Evolutionary conservation across 139 green algal genomes (phyloP).

Genomic region (Zygnema circumcarinatum): DNA sequence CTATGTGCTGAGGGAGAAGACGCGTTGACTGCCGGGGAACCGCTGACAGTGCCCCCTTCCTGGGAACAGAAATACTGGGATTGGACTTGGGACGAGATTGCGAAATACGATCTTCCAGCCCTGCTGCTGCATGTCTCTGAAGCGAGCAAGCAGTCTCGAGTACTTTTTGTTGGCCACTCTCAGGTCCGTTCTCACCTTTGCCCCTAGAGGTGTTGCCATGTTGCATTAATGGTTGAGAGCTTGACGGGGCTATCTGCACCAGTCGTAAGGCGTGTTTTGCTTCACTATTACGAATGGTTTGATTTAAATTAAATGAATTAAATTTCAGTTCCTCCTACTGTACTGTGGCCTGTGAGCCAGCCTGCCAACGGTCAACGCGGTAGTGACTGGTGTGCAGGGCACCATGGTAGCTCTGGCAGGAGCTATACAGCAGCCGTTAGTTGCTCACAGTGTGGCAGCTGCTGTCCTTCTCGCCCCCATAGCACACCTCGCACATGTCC

Average conservation of each 20-base stretch:
- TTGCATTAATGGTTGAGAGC: neutral
- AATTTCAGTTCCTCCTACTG: too few species aligned
- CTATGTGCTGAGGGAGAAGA: neutral
- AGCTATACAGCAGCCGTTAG: neutral
- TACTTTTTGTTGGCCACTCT: conserved; percentile 53
- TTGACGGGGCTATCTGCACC: neutral
- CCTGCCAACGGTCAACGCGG: too few species aligned
- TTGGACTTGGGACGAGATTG: conserved; percentile 59
- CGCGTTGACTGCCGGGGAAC: neutral
- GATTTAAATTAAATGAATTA: too few species aligned
- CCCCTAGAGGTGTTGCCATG: neutral
- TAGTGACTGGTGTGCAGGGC: neutral
- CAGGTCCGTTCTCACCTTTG: conserved; percentile 29
- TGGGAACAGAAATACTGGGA: conserved; percentile 49
- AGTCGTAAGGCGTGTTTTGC: too few species aligned
- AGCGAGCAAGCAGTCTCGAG: neutral
- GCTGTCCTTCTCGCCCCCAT: conserved; percentile 28
- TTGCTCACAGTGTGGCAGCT: conserved; percentile 3
- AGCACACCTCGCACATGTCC: conserved; percentile 2
- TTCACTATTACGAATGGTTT: neutral
- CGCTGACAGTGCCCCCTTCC: neutral
- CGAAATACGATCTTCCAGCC: conserved; percentile 40
- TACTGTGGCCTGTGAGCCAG: too few species aligned
- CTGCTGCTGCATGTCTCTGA: conserved; percentile 30
- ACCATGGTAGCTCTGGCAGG: neutral